Evolutionary conservation across 2,329 filamentous ascomycete species (phyloP).

Genomic region (Fusarium sp.): DNA sequence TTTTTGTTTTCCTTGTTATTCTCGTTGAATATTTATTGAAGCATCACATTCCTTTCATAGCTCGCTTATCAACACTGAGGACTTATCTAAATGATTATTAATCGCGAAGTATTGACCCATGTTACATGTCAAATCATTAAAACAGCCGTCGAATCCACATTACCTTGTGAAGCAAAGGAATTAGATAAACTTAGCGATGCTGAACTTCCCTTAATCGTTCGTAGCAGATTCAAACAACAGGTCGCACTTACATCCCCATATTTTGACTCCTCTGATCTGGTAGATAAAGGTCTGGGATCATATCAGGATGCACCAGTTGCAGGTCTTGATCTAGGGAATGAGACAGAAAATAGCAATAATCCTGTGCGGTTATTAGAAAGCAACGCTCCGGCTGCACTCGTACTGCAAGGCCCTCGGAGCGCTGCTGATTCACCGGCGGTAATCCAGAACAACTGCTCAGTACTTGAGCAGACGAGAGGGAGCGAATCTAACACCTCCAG

Average conservation of each 20-base stretch:
- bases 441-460: background rate
- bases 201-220: too few relatives aligned
- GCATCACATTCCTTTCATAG: fast-evolving
- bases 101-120: too few relatives aligned
- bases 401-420: too few relatives aligned
- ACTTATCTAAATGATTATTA: fast-evolving
- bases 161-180: fast-evolving
- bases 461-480: too few relatives aligned
- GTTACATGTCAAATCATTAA: fast-evolving
- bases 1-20: fast-evolving
- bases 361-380: background rate
- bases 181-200: fast-evolving
- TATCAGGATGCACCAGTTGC: fast-evolving
- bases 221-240: too few relatives aligned
- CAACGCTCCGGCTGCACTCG: too few relatives aligned
- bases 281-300: too few relatives aligned
- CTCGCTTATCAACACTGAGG: background rate
- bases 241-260: too few relatives aligned
- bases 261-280: too few relatives aligned
- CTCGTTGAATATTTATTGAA: fast-evolving
- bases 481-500: too few relatives aligned
- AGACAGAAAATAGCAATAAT: fast-evolving
- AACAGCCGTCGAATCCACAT: fast-evolving
- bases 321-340: fast-evolving
- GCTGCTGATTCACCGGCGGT: background rate